These are phyloP conservation scores for Cymbopogon flexuosus DNA, from an alignment of 202 grass and related monocot species.

Conservation along the genomic window DNA sequence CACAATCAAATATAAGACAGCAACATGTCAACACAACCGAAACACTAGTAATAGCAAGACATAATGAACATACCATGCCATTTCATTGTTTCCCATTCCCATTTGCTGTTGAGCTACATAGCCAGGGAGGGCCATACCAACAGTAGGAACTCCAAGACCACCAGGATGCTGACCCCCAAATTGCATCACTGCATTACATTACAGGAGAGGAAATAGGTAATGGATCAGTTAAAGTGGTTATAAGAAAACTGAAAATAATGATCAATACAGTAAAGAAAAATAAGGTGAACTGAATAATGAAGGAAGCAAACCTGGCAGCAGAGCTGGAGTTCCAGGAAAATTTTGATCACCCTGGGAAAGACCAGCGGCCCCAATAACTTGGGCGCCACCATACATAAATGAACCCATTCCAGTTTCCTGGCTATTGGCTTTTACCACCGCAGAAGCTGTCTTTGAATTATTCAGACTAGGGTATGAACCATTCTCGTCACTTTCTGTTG, in stretches of 20 bases:
- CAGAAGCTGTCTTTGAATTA: conserved; percentile 37
- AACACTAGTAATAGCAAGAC: conserved; percentile 14
- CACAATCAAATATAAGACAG: not conserved
- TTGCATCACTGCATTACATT: conserved; percentile 68
- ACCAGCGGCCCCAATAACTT: conserved; percentile 71
- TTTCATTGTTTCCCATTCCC: conserved; percentile 88
- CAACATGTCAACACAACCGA: not conserved
- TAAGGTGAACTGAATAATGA: conserved; percentile 7
- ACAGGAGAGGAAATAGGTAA: conserved; percentile 21
- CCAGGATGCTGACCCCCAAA: conserved; percentile 80
- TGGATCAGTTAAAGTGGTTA: conserved; percentile 17
- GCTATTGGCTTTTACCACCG: conserved; percentile 33
- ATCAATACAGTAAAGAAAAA: conserved; percentile 26
- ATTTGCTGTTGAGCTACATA: conserved; percentile 88
- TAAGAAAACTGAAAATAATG: not conserved
- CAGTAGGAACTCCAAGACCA: conserved; percentile 58
- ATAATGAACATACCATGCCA: conserved; percentile 55
- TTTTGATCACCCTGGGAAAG: conserved; percentile 77
- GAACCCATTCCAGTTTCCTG: conserved; percentile 53
- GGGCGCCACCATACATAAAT: conserved; percentile 61
- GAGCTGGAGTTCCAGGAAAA: conserved; percentile 89
- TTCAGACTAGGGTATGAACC: conserved; percentile 47
- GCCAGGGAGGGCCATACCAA: conserved; percentile 93
- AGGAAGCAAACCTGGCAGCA: conserved; percentile 77
- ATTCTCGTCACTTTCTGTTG: conserved; percentile 55